Evolutionary conservation across 2,329 filamentous ascomycete species (phyloP).

Genomic region (Aschersonia sp.): DNA sequence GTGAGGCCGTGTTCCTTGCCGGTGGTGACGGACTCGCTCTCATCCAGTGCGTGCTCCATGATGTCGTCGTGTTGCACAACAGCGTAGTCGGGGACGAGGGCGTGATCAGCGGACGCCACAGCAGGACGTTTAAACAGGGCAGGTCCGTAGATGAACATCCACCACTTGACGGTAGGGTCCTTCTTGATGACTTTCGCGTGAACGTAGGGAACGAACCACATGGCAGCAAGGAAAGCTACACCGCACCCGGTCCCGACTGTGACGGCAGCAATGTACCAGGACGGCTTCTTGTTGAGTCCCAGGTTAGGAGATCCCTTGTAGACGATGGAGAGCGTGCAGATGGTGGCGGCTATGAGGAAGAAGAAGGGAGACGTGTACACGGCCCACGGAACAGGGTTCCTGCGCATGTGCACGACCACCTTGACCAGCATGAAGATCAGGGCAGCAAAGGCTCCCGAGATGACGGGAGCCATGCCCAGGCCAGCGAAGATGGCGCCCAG

Average conservation of each 20-base stretch:
- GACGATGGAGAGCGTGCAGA: conserved; percentile 65
- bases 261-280: conserved; percentile 52
- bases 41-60: conserved; percentile 2
- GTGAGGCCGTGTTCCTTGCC: conserved; percentile 4
- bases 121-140: conserved; percentile 45
- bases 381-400: conserved; percentile 58
- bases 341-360: conserved; percentile 61
- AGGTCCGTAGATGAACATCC: conserved; percentile 46
- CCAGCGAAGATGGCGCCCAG: conserved; percentile 57
- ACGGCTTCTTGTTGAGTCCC: conserved; percentile 49
- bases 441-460: conserved; percentile 47
- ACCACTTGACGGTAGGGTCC: conserved; percentile 51
- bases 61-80: conserved; percentile 51
- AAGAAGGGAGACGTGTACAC: conserved; percentile 62
- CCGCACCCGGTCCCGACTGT: conserved; percentile 50
- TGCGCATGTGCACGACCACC: conserved; percentile 51
- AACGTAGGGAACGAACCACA: conserved; percentile 63
- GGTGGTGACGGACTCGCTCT: conserved; percentile 9
- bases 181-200: conserved; percentile 54
- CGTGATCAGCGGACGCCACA: conserved; percentile 34
- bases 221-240: conserved; percentile 39
- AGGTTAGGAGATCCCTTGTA: conserved; percentile 68
- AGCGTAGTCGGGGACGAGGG: conserved; percentile 59
- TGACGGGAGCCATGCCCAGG: conserved; percentile 52
- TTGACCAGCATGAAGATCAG: conserved; percentile 55